Evolutionary conservation across 2,329 filamentous ascomycete species (phyloP).

Genomic region (Ophiostoma montium): DNA sequence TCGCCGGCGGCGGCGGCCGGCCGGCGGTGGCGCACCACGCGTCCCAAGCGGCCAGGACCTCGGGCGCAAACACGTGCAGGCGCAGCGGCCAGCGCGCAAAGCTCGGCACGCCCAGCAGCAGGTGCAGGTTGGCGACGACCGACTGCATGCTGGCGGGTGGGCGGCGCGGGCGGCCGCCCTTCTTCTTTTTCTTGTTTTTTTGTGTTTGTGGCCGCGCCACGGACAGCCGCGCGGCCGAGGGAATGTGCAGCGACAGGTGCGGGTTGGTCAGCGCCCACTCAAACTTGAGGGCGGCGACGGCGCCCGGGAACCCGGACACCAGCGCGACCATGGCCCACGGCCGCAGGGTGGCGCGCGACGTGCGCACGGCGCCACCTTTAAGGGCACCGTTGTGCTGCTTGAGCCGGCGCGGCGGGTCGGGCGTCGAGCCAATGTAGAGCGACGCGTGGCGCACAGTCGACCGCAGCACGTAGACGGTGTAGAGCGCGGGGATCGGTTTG

Average conservation of each 20-base stretch:
- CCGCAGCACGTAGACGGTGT: conserved; percentile 83
- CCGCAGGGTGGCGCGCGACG: conserved; percentile 49
- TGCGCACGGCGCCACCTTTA: conserved; percentile 69
- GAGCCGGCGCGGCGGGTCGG: conserved; percentile 70
- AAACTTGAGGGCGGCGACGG: conserved; percentile 80
- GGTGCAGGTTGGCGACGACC: conserved; percentile 65
- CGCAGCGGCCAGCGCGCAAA: conserved; percentile 74
- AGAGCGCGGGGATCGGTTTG: conserved; percentile 68
- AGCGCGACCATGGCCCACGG: conserved; percentile 88
- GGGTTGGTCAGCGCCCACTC: conserved; percentile 91
- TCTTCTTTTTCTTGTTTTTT: conserved; percentile 26
- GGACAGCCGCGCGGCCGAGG: conserved; percentile 44
- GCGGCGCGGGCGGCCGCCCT: conserved; percentile 39
- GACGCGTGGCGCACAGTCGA: conserved; percentile 59
- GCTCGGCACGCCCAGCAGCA: conserved; percentile 64
- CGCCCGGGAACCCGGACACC: conserved; percentile 78
- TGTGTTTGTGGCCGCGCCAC: conserved; percentile 34
- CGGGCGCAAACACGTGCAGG: conserved; percentile 61
- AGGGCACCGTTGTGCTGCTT: conserved; percentile 81
- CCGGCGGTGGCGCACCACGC: conserved; percentile 27
- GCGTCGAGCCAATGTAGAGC: conserved; percentile 85
- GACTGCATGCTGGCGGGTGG: conserved; percentile 49
- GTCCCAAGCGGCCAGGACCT: conserved; percentile 57
- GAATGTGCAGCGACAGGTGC: conserved; percentile 66
- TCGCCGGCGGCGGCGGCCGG: not conserved